Evolutionary conservation across 176 grass and related monocot species (phyloP).

Genomic region (Secale cereale): DNA sequence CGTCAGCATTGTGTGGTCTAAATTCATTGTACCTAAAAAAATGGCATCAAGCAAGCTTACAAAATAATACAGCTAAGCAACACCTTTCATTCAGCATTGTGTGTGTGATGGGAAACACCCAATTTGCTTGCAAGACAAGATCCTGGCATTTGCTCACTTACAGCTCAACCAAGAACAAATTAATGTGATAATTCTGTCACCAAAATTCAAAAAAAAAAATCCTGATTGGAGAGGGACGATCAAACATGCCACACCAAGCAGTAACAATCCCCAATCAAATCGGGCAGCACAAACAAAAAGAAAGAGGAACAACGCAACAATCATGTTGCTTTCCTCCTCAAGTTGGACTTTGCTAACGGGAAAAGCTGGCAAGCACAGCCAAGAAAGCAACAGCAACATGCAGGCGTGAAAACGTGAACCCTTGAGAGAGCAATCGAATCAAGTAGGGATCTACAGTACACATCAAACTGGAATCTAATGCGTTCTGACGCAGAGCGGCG

Average conservation of each 20-base stretch:
- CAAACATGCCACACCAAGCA: conserved; percentile 2
- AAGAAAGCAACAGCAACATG: conserved; percentile 47
- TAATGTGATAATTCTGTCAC: background rate
- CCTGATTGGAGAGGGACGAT: background rate
- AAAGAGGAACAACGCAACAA: conserved; percentile 26
- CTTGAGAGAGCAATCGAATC: conserved; percentile 19
- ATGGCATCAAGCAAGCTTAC: conserved; percentile 37
- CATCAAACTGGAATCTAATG: background rate
- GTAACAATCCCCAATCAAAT: conserved; percentile 35
- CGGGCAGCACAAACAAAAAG: conserved; percentile 29
- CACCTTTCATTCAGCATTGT: conserved; percentile 28
- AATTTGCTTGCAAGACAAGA: conserved; percentile 33
- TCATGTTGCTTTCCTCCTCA: conserved; percentile 32
- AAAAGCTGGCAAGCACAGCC: conserved; percentile 30
- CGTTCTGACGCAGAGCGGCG: background rate
- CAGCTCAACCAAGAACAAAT: background rate
- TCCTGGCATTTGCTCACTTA: conserved; percentile 11
- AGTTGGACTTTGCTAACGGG: background rate
- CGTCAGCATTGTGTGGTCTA: conserved; percentile 38
- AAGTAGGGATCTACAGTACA: conserved; percentile 18
- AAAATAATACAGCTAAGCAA: conserved; percentile 55
- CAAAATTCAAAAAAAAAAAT: too few relatives aligned
- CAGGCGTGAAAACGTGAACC: conserved; percentile 20
- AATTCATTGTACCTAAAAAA: conserved; percentile 26
- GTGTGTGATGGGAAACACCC: conserved; percentile 30